A percentile compares a stretch with the other conserved stretches of the same genome.
These are phyloP conservation scores for Pleurotus pulmonarius DNA, from an alignment of 768 basidiomycete species.

Conservation along the genomic window DNA sequence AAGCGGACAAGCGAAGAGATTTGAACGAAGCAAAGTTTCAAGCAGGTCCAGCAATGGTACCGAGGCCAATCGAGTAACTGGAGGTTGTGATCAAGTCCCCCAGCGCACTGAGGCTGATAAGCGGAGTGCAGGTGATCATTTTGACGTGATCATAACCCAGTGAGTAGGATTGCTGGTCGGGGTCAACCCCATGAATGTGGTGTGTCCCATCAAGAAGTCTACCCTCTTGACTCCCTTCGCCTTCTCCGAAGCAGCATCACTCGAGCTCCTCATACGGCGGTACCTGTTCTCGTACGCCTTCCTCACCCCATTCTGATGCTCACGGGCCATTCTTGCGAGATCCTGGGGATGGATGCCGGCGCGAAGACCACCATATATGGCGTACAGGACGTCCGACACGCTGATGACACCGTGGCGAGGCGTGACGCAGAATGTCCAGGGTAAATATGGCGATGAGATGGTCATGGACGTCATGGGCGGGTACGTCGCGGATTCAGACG, in stretches of 20 bases:
- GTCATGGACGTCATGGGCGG: slow-evolving; percentile 30
- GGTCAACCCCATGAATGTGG: slow-evolving; percentile 33
- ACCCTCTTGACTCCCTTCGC: slow-evolving; percentile 40
- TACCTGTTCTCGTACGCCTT: slow-evolving; percentile 42
- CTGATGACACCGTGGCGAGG: slow-evolving; percentile 14
- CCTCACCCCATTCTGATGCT: slow-evolving; percentile 30
- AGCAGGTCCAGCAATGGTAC: background rate
- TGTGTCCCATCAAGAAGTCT: slow-evolving; percentile 45
- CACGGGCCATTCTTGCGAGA: slow-evolving; percentile 27
- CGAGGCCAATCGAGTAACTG: background rate
- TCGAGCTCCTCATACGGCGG: slow-evolving; percentile 23
- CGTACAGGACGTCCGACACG: slow-evolving; percentile 37
- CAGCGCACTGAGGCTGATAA: background rate
- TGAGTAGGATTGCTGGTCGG: slow-evolving; percentile 19
- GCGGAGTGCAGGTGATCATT: background rate
- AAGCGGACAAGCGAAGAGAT: background rate
- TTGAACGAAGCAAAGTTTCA: background rate
- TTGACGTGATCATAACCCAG: slow-evolving; percentile 1
- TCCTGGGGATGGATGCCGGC: slow-evolving; percentile 33
- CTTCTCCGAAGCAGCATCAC: slow-evolving; percentile 27
- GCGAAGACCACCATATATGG: slow-evolving; percentile 41
- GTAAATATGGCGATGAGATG: slow-evolving; percentile 26
- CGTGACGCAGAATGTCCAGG: slow-evolving; percentile 32
- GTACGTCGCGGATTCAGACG: slow-evolving; percentile 27
- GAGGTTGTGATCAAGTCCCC: background rate